These are phyloP conservation scores for Neurospora terricola DNA, from an alignment of 495 filamentous ascomycete genomes.

Conservation along the genomic window DNA sequence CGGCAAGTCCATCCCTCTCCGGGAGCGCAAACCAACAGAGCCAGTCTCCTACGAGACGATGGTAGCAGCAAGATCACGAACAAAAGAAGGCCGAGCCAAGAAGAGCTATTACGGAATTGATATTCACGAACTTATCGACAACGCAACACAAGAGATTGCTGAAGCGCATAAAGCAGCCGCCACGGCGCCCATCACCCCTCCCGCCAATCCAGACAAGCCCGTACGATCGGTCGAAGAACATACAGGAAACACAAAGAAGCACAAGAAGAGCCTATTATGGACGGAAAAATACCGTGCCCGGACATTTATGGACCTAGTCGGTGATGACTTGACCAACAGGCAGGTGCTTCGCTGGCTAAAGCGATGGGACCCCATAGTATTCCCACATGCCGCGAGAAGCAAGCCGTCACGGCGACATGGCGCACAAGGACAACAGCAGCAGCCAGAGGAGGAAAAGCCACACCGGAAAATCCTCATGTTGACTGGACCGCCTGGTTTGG, in stretches of 20 bases:
- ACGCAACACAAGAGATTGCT: constrained; percentile 42
- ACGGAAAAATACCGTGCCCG: constrained; percentile 87
- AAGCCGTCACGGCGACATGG: constrained; percentile 33
- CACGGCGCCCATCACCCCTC: constrained; percentile 15
- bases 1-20: constrained; percentile 50
- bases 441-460: constrained; percentile 50
- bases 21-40: constrained; percentile 35
- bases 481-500: constrained; percentile 82
- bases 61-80: constrained; percentile 57
- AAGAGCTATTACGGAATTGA: constrained; percentile 86
- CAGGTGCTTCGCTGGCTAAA: constrained; percentile 90
- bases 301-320: constrained; percentile 85
- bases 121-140: constrained; percentile 70
- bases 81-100: constrained; percentile 59
- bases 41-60: constrained; percentile 55
- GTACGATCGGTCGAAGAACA: constrained; percentile 27
- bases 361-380: constrained; percentile 85
- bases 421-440: constrained; percentile 25
- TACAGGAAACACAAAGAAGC: constrained; percentile 28
- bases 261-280: constrained; percentile 54
- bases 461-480: constrained; percentile 83
- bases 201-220: constrained; percentile 17
- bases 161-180: constrained; percentile 14
- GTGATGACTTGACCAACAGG: constrained; percentile 89
- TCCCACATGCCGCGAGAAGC: constrained; percentile 56